phyloP scores from a whole-genome alignment of 2,329 filamentous ascomycete species.

The Colletotrichum musicola region DNA sequence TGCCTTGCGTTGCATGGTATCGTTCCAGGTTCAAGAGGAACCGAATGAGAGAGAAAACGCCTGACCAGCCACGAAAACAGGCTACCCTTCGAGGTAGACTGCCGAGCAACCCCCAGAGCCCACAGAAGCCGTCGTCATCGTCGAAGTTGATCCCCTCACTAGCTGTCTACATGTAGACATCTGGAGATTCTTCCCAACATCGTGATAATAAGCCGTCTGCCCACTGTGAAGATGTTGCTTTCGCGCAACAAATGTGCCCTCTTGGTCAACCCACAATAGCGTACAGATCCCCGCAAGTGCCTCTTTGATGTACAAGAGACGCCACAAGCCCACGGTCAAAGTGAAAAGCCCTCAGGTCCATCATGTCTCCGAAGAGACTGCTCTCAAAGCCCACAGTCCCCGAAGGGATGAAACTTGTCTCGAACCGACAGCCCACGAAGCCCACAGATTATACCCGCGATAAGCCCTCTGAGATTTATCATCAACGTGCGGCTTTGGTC shows the following conservation, averaged over 20 bases:
- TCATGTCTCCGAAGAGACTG: conserved; percentile 60
- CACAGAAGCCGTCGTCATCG: conserved; percentile 48
- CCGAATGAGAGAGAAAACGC: conserved; percentile 36
- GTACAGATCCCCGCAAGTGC: conserved; percentile 34
- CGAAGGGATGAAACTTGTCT: conserved; percentile 51
- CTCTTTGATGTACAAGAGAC: conserved; percentile 28
- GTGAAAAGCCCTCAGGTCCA: conserved; percentile 67
- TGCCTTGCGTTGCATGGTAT: conserved; percentile 37
- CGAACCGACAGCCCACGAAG: conserved; percentile 71
- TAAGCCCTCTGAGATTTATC: conserved; percentile 58
- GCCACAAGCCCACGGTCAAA: conserved; percentile 50
- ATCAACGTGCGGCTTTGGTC: conserved; percentile 48
- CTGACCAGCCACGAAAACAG: conserved; percentile 33
- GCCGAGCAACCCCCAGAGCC: conserved; percentile 42
- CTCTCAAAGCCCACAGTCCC: conserved; percentile 67
- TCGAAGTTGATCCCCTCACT: conserved; percentile 48
- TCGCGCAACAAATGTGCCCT: conserved; percentile 46
- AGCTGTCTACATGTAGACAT: conserved; percentile 41
- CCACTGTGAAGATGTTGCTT: conserved; percentile 41
- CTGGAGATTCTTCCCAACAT: conserved; percentile 50
- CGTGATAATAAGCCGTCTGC: conserved; percentile 42
- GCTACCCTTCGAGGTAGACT: conserved; percentile 11
- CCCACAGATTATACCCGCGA: conserved; percentile 59
- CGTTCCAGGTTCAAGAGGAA: conserved; percentile 35
- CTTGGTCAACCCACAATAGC: conserved; percentile 44